These are phyloP conservation scores for Eucalyptus grandis DNA, from an alignment of 345 rosid species.

Conservation along the genomic window DNA sequence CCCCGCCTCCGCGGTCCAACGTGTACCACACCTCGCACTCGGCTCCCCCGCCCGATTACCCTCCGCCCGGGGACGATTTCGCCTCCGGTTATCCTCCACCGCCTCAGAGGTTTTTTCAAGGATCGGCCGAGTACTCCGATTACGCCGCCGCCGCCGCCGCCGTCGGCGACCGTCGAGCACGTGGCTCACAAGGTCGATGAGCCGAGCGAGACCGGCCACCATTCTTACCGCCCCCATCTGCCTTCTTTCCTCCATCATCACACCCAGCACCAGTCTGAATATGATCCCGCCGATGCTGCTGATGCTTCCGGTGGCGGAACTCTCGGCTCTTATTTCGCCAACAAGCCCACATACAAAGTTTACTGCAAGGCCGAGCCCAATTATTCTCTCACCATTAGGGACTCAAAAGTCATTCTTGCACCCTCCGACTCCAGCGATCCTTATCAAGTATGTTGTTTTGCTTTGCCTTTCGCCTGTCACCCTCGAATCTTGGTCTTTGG, in stretches of 20 bases:
- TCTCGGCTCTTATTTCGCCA: slow-evolving; percentile 19
- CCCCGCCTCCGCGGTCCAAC: not conserved
- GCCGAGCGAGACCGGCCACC: slow-evolving; percentile 8
- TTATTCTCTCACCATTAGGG: slow-evolving; percentile 46
- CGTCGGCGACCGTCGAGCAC: slow-evolving; percentile 5
- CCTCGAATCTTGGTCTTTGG: not conserved
- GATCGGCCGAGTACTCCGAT: slow-evolving; percentile 14
- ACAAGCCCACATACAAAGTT: slow-evolving; percentile 39
- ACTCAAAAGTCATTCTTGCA: slow-evolving; percentile 53
- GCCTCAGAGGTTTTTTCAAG: slow-evolving; percentile 23
- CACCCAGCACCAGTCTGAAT: slow-evolving; percentile 9
- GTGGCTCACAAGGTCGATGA: slow-evolving; percentile 17
- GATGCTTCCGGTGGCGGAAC: not conserved
- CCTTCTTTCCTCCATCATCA: slow-evolving; percentile 25
- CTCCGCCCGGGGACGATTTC: not conserved
- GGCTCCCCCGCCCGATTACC: not conserved
- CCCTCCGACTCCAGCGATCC: slow-evolving; percentile 41
- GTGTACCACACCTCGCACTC: not conserved
- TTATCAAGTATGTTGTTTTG: slow-evolving; percentile 29
- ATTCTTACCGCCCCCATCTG: slow-evolving; percentile 16
- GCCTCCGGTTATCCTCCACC: slow-evolving; percentile 2
- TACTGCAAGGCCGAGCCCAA: slow-evolving; percentile 54
- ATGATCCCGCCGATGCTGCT: not conserved
- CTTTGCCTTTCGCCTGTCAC: not conserved
- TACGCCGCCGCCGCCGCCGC: slow-evolving; percentile 1